Base-by-base conservation (phyloP, 2,329 filamentous ascomycete species). In the Venturia effusa region DNA sequence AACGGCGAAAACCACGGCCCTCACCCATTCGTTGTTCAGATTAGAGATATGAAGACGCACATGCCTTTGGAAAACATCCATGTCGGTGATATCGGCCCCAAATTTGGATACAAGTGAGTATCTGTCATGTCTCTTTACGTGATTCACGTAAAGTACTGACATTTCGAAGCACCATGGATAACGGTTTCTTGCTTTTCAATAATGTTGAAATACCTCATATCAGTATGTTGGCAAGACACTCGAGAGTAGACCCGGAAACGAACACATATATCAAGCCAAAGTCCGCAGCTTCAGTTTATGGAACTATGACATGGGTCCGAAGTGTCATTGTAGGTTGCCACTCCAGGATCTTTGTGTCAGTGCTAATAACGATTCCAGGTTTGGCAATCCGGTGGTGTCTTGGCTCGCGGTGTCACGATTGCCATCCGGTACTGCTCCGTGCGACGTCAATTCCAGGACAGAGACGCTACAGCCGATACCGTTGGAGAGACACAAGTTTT, bases 1-100 rank as follows among this genome's bases (percentile, higher is more conserved):
- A 77, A 79, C 66, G 88, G 87, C 68, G 89, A 62, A 40, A 63
- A 64, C 40, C 59, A 62, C 4, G 89, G 89, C 0, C 88, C 89
- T 43, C 88, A 92, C 70, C 88, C 89, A 0, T 92, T 93, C 70
- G 82, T 92, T 11, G 87, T 90, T 5, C 89, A 88, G 67, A 85
- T 93, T 68, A 79, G 88, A 68, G 85, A 89, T 70, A 72, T 87
- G 70, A 80, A 88, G 74, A 89, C 87, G 10, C 87, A 90, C 69
- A 77, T 87, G 71, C 85, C 87, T 1, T 75, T 91, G 41, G 81
- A 86, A 60, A 86, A 88, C 67, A 76, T 90, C 62, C 85, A 90
- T 70, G 85, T 92, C 30, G 89, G 89, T 57, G 89, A 92, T 68
- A 91, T 92, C 73, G 89, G 89, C 1, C 88, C 89, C 63, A 92